Base-by-base conservation (phyloP, 2,329 filamentous ascomycete species). In the Taxawa tesnikishii region DNA sequence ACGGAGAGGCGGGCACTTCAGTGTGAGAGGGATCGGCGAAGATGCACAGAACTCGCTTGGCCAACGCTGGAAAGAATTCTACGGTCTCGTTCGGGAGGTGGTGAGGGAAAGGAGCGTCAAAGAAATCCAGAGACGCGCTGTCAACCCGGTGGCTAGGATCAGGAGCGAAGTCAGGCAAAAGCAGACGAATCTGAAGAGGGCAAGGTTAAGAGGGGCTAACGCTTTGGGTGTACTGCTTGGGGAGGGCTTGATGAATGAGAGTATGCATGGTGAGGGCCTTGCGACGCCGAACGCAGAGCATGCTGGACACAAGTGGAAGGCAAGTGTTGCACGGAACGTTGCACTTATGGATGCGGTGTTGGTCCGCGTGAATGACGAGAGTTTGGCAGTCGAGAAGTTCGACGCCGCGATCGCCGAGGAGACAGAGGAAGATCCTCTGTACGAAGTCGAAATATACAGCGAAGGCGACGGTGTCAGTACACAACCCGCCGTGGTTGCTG, bases 181-280 rank as follows among this genome's bases (percentile, higher is more conserved):
- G 54, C 79, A 81, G 47, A 68, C 69, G 3, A 70, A 69, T 13
- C 65, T 96, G 30, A 78, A 72, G 47, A 74, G 73, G 45, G 64
- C 93, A 41, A 73, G 81, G 28, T 73, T 87, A 48, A 75, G 88
- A 55, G 85, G 83, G 34, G 83, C 88, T 2, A 87, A 83, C 47
- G 83, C 83, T 2, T 65, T 96, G 4, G 90, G 90, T 11, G 73
- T 94, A 4, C 62, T 98, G 15, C 77, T 94, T 44, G 83, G 88
- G 34, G 84, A 94, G 50, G 85, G 83, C 3, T 62, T 94, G 29
- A 75, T 74, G 30, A 65, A 64, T 29, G 63, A 66, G 39, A 64
- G 47, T 32, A 43, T 44, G 7, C 50, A 55, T 36, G 48, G 48
- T 1, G 49, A 52, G 17, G 49, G 47, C 3, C 29, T 54, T 15